phyloP scores from a whole-genome alignment of 148 eudicot genomes.

The Vaccinium darrowii region DNA sequence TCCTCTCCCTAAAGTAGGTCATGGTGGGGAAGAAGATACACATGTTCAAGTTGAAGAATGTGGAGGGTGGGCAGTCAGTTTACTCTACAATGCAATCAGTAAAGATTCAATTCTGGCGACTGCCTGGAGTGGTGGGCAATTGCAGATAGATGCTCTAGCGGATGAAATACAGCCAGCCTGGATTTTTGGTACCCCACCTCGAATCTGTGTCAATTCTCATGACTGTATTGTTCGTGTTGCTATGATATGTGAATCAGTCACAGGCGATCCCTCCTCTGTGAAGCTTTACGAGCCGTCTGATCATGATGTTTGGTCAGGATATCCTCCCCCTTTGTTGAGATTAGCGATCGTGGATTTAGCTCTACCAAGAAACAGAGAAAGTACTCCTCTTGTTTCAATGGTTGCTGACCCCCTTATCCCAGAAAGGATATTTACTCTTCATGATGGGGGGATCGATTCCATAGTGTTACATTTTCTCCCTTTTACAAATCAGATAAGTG shows the following conservation, averaged over 20 bases:
- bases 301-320: slow-evolving; percentile 71
- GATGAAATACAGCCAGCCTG: slow-evolving; percentile 97
- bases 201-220: slow-evolving; percentile 59
- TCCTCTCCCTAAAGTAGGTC: slow-evolving; percentile 69
- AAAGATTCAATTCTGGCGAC: slow-evolving; percentile 85
- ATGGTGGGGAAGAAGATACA: slow-evolving; percentile 44
- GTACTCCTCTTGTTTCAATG: slow-evolving; percentile 49
- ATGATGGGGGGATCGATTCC: slow-evolving; percentile 86
- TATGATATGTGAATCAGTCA: slow-evolving; percentile 82
- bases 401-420: slow-evolving; percentile 74
- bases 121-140: slow-evolving; percentile 90
- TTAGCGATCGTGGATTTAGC: slow-evolving; percentile 90
- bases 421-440: slow-evolving; percentile 79
- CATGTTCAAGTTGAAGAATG: slow-evolving; percentile 44
- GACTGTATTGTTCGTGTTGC: slow-evolving; percentile 69
- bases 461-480: slow-evolving; percentile 91
- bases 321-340: slow-evolving; percentile 82
- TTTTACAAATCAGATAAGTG: slow-evolving; percentile 68
- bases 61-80: slow-evolving; percentile 79
- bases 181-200: slow-evolving; percentile 67
- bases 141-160: slow-evolving; percentile 91
- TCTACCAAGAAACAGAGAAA: slow-evolving; percentile 46
- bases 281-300: slow-evolving; percentile 65
- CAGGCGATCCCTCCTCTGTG: slow-evolving; percentile 39
- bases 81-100: slow-evolving; percentile 67